phyloP scores from a whole-genome alignment of 441 rosid genomes.

The Eruca vesicaria region DNA sequence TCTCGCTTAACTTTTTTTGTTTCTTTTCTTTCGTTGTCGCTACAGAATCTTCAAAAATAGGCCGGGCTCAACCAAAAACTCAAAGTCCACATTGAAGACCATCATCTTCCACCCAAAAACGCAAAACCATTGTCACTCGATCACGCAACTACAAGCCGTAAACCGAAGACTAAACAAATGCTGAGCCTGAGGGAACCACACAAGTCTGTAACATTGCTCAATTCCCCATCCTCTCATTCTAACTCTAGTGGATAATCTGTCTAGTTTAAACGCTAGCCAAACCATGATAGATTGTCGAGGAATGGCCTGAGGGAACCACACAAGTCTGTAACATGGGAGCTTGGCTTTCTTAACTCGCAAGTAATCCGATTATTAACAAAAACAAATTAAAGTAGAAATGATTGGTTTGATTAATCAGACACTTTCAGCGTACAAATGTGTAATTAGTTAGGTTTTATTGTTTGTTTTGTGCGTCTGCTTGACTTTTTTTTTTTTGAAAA shows the following conservation, averaged over 20 bases:
- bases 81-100: not conserved
- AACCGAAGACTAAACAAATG: not conserved
- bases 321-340: no score
- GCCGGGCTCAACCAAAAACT: not conserved
- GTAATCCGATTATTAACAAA: no score
- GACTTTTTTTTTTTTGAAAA: no score
- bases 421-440: not conserved
- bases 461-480: not conserved
- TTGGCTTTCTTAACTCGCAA: no score
- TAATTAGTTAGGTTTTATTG: not conserved
- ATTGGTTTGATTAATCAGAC: not conserved
- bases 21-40: no score
- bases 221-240: no score
- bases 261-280: no score
- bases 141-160: not conserved
- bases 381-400: not conserved
- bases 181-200: not conserved
- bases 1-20: no score
- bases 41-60: not conserved
- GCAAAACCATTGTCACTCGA: not conserved
- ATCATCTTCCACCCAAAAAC: not conserved
- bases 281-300: no score
- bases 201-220: no score
- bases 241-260: no score
- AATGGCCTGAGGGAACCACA: no score